Evolutionary conservation across 2,329 filamentous ascomycete species (phyloP), one percentile per base, ranked within the genome.

Genomic region (Cladophialophora exuberans): DNA sequence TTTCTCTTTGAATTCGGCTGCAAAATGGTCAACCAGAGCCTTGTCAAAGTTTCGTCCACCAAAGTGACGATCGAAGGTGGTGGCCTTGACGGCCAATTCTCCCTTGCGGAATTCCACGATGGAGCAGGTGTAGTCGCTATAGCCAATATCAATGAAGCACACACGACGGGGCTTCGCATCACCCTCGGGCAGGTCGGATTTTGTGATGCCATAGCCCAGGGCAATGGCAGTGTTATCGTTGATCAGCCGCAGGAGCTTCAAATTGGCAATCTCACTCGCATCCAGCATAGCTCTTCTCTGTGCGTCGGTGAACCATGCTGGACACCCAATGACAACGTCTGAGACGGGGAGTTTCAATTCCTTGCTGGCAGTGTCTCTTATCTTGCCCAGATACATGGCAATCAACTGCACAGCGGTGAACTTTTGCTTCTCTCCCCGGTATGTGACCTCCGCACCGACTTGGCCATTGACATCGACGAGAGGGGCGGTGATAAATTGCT

Each of bases 171-270:
- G 92, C 80, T 90, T 90, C 84, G 97, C 92, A 68, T 97, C 94
- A 36, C 87, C 82, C 23, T 79, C 79, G 54, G 92, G 94, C 28
- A 99, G 85, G 73, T 99, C 94, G 59, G 92, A 82, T 82, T 99
- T 97, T 68, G 94, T 97, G 79, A 99, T 97, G 72, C 94, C 94
- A 74, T 91, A 99, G 63, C 94, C 94, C 41, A 99, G 86, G 60
- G 94, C 94, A 62, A 92, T 91, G 57, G 94, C 94, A 47, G 94
- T 97, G 65, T 90, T 97, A 78, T 97, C 94, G 78, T 99, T 99
- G 82, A 99, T 95, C 61, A 99, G 82, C 59, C 94, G 86, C 62
- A 99, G 86, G 33, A 92, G 81, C 79, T 96, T 97, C 68, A 99
- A 82, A 58, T 92, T 93, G 55, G 93, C 90, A 67, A 99, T 90